These are phyloP conservation scores for Dendrobium officinale DNA, from an alignment of 106 monocot species.

Conservation along the genomic window DNA sequence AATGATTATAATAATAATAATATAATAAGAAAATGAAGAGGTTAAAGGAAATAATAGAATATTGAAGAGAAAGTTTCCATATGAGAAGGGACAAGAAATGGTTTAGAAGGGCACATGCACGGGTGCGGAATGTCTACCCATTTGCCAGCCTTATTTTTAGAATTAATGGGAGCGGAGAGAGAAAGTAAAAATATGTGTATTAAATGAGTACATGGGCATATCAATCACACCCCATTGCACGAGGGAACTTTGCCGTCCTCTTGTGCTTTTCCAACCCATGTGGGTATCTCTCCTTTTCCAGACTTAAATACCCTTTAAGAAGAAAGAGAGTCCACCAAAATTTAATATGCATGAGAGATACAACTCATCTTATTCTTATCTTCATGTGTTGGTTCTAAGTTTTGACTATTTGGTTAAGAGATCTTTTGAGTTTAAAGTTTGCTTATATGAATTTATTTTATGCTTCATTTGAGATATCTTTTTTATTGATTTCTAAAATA, in stretches of 20 bases:
- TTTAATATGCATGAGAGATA: no score
- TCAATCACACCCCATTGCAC: conserved; percentile 4
- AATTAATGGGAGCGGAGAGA: not conserved
- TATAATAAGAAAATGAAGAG: not conserved
- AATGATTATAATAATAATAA: not conserved
- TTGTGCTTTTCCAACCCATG: not conserved
- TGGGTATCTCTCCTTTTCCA: not conserved
- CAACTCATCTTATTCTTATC: no score
- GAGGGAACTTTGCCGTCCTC: conserved; percentile 3
- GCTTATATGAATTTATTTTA: no score
- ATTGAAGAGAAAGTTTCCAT: not conserved
- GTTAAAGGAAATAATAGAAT: not conserved
- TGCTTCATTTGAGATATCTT: no score
- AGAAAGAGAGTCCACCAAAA: not conserved
- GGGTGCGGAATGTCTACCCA: not conserved
- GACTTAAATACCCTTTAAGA: not conserved
- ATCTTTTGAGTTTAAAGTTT: no score
- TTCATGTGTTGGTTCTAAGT: no score
- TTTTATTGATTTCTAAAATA: no score
- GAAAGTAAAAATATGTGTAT: not conserved
- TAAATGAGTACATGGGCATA: not conserved
- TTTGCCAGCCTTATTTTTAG: not conserved
- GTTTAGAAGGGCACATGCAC: not conserved
- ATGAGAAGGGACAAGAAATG: not conserved
- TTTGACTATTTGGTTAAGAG: no score